These are phyloP conservation scores for Backusella tarrabulga DNA, from an alignment of 192 early-diverging fungal genomes.

Conservation along the genomic window DNA sequence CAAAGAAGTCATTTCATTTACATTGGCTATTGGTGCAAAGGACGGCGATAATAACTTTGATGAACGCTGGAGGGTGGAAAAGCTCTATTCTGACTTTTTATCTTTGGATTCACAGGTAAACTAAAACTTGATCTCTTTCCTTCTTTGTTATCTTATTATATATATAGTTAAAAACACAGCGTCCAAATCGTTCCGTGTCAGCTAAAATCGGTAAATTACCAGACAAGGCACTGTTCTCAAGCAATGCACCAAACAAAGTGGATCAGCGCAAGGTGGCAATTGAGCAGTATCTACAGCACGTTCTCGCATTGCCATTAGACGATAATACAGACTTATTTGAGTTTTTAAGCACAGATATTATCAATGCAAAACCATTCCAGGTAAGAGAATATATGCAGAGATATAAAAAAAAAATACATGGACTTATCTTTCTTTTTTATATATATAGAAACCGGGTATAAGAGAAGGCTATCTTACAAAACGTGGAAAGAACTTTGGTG, in stretches of 20 bases:
- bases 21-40: slow-evolving; percentile 44
- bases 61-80: slow-evolving; percentile 83
- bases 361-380: slow-evolving; percentile 19
- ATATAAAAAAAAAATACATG: not conserved
- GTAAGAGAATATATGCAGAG: not conserved
- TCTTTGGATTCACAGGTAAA: slow-evolving; percentile 75
- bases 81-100: slow-evolving; percentile 86
- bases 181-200: slow-evolving; percentile 28
- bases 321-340: slow-evolving; percentile 69
- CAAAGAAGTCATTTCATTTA: slow-evolving; percentile 67
- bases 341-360: slow-evolving; percentile 76
- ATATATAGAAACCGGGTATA: slow-evolving; percentile 48
- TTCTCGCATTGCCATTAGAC: slow-evolving; percentile 54
- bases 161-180: slow-evolving; percentile 37
- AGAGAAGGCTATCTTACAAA: slow-evolving; percentile 92
- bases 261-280: slow-evolving; percentile 85
- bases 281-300: slow-evolving; percentile 79
- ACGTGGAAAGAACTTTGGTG: slow-evolving; percentile 95
- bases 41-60: slow-evolving; percentile 28
- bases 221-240: slow-evolving; percentile 81
- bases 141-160: not conserved
- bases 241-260: slow-evolving; percentile 79
- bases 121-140: not conserved
- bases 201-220: slow-evolving; percentile 74
- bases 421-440: not conserved